A percentile compares a stretch with the other conserved stretches of the same genome.
These are phyloP conservation scores for Camillea tinctor DNA, from an alignment of 2,329 filamentous ascomycete species.

Conservation along the genomic window DNA sequence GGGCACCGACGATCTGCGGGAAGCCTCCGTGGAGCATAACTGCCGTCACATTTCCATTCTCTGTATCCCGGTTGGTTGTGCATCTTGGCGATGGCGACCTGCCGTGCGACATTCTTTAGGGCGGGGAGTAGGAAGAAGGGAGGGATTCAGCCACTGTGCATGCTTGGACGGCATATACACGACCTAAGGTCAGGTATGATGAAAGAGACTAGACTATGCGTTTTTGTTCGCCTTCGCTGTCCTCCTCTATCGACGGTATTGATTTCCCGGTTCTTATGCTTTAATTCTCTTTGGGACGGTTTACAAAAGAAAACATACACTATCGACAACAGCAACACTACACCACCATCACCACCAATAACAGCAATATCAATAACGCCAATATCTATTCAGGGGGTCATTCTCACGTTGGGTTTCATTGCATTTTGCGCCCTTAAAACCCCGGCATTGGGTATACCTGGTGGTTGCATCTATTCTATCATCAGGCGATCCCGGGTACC, in stretches of 20 bases:
- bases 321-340: too few relatives aligned
- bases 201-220: not conserved
- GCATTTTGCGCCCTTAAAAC: not conserved
- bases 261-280: not conserved
- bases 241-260: not conserved
- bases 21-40: slow-evolving; percentile 32
- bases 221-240: not conserved
- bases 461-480: not conserved
- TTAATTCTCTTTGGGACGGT: not conserved
- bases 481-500: not conserved
- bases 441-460: not conserved
- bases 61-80: slow-evolving; percentile 21
- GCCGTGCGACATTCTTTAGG: slow-evolving; percentile 23
- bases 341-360: too few relatives aligned
- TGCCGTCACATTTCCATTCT: slow-evolving; percentile 12
- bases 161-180: slow-evolving; percentile 7
- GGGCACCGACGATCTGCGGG: slow-evolving; percentile 32
- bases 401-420: not conserved
- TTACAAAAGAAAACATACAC: not conserved
- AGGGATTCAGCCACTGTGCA: slow-evolving; percentile 12
- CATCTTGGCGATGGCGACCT: slow-evolving; percentile 23
- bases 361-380: too few relatives aligned
- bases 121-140: not conserved
- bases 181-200: not conserved
- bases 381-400: not conserved